These are phyloP conservation scores for Sechiopsis laciniata DNA, from an alignment of 306 rosid species.

Conservation along the genomic window DNA sequence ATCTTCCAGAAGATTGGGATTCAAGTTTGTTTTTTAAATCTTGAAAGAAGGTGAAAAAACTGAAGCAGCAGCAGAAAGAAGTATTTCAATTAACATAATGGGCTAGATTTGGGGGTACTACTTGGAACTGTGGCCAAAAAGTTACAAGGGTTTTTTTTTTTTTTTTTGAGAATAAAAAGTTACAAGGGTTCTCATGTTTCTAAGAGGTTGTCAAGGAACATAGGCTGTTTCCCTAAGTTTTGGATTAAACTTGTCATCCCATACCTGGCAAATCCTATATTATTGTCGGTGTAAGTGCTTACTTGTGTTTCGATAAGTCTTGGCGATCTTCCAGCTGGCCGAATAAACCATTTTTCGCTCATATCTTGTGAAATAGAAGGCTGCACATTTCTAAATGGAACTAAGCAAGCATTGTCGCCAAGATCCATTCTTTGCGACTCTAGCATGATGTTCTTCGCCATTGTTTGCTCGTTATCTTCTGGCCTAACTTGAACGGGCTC, in stretches of 20 bases:
- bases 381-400: not conserved
- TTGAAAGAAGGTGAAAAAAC: not conserved
- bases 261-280: not conserved
- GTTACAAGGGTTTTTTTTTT: conserved; percentile 11
- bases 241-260: not conserved
- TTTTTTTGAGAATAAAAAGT: too few species aligned
- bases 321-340: not conserved
- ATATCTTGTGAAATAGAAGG: conserved; percentile 11
- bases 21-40: not conserved
- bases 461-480: conserved; percentile 78
- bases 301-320: not conserved
- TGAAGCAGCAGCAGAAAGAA: not conserved
- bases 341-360: not conserved
- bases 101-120: not conserved
- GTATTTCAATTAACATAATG: not conserved
- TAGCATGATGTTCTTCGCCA: conserved; percentile 90
- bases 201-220: conserved; percentile 1
- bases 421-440: conserved; percentile 8
- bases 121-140: conserved; percentile 14
- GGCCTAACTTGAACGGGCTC: conserved; percentile 88
- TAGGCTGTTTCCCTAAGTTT: conserved; percentile 10
- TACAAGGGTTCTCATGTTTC: conserved; percentile 15
- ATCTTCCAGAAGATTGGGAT: conserved; percentile 7
- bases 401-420: not conserved
- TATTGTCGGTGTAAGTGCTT: not conserved